Evolutionary conservation across 345 rosid genomes (phyloP).

Genomic region (Stellera chamaejasme): DNA sequence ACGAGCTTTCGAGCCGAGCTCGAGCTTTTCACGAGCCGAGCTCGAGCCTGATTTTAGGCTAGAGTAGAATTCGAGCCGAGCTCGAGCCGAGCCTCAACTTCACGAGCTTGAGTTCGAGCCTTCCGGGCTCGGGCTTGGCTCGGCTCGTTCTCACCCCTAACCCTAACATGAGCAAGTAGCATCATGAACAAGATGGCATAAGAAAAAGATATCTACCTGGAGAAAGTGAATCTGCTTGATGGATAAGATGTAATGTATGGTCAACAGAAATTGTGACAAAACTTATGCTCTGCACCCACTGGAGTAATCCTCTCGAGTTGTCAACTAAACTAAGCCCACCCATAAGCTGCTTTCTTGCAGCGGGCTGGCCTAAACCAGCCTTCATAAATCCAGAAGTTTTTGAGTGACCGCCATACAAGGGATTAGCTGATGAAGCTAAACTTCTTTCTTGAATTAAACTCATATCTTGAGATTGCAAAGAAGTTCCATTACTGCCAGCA

Average conservation of each 20-base stretch:
- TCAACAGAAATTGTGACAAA: slow-evolving; percentile 78
- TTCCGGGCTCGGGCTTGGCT: too few species aligned
- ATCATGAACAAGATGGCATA: neutral
- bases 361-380: slow-evolving; percentile 71
- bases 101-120: too few species aligned
- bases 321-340: slow-evolving; percentile 62
- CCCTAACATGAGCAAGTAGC: neutral
- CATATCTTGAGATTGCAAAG: slow-evolving; percentile 89
- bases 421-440: slow-evolving; percentile 76
- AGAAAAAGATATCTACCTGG: slow-evolving; percentile 45
- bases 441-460: slow-evolving; percentile 87
- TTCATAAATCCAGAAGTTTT: slow-evolving; percentile 84
- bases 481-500: slow-evolving; percentile 55
- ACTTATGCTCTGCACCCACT: slow-evolving; percentile 96
- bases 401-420: slow-evolving; percentile 71
- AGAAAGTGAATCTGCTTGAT: slow-evolving; percentile 69
- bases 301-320: slow-evolving; percentile 80
- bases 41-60: too few species aligned
- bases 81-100: too few species aligned
- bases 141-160: too few species aligned
- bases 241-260: slow-evolving; percentile 70
- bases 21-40: too few species aligned
- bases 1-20: too few species aligned
- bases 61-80: too few species aligned
- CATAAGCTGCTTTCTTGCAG: slow-evolving; percentile 71